Evolutionary conservation across 257 asterid species (phyloP), one percentile per base, ranked within the genome.

Genomic region (Solanum peruvianum): DNA sequence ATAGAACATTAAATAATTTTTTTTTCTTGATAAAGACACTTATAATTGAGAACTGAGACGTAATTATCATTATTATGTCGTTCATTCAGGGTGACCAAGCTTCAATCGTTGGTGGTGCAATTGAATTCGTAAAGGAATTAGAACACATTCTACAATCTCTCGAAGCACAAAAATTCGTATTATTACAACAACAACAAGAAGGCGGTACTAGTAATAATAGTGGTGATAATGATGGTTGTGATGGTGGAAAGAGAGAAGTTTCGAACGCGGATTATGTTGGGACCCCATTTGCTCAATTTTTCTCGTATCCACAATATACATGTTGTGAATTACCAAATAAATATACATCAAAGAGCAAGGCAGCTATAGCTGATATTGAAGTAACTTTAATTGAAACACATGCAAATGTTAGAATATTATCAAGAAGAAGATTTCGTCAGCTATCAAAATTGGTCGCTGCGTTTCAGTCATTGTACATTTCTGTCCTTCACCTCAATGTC

Each of bases 81-180:
- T 88, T 86, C 66, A 97, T 88, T 86, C 66, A 97, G 99, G 99
- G 99, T 83, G 99, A 97, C 90, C 99, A 97, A 76, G 98, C 99
- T 11, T 97, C 99, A 5, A 94, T 96, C 21, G 99, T 97, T 45
- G 99, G 99, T 21, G 99, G 99, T 14, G 98, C 99, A 62, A 96
- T 97, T 64, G 98, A 97, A 35, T 97, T 94, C 86, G 98, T 97
- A 85, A 97, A 97, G 93, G 99, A 94, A 69, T 92, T 97, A 3
- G 99, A 97, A n/a, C 98, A 97, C 92, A 91, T 92, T n/a, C 86
- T 97, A 64, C 99, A 96, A 83, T 90, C 96, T 27, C 95, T 97
- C 21, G 99, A 97, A 88, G 97, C 97, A 76, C 85, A 95, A 88
- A 97, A 95, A 56, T 91, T 86, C 31, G 78, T 87, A 20, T 39